phyloP scores from a whole-genome alignment of 2,329 filamentous ascomycete species.

The Rhytidhysteron rufulum region DNA sequence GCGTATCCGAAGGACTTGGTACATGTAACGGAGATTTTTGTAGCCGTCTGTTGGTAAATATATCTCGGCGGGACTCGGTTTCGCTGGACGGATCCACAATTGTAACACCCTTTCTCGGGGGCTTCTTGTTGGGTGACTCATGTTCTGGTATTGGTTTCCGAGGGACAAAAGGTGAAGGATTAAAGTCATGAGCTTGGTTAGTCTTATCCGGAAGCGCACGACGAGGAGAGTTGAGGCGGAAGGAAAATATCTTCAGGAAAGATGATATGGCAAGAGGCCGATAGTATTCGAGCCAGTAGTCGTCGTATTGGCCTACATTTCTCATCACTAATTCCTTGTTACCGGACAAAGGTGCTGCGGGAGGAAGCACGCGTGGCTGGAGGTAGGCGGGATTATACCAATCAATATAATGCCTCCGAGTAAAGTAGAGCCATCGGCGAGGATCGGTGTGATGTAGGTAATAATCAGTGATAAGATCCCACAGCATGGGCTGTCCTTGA shows the following conservation, averaged over 20 bases:
- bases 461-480: slow-evolving; percentile 93
- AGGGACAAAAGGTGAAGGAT: slow-evolving; percentile 83
- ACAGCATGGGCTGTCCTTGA: slow-evolving; percentile 88
- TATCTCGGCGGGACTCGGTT: slow-evolving; percentile 19
- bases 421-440: slow-evolving; percentile 63
- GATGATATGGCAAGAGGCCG: slow-evolving; percentile 82
- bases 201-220: slow-evolving; percentile 76
- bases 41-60: slow-evolving; percentile 15
- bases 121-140: slow-evolving; percentile 59
- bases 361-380: slow-evolving; percentile 58
- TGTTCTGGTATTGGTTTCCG: slow-evolving; percentile 54
- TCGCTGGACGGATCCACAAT: slow-evolving; percentile 60
- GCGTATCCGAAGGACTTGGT: slow-evolving; percentile 21
- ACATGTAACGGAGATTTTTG: slow-evolving; percentile 21
- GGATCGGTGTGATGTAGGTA: slow-evolving; percentile 91
- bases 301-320: slow-evolving; percentile 65
- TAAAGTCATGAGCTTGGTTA: slow-evolving; percentile 69
- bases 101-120: slow-evolving; percentile 62
- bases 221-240: slow-evolving; percentile 85
- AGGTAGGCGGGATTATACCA: slow-evolving; percentile 82
- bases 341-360: slow-evolving; percentile 41
- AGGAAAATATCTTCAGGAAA: slow-evolving; percentile 87
- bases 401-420: slow-evolving; percentile 70
- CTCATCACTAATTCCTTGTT: slow-evolving; percentile 14
- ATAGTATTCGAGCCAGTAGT: slow-evolving; percentile 98